Conservation (phyloP, 495 filamentous ascomycete species). For the Xylaria palmicola region DNA sequence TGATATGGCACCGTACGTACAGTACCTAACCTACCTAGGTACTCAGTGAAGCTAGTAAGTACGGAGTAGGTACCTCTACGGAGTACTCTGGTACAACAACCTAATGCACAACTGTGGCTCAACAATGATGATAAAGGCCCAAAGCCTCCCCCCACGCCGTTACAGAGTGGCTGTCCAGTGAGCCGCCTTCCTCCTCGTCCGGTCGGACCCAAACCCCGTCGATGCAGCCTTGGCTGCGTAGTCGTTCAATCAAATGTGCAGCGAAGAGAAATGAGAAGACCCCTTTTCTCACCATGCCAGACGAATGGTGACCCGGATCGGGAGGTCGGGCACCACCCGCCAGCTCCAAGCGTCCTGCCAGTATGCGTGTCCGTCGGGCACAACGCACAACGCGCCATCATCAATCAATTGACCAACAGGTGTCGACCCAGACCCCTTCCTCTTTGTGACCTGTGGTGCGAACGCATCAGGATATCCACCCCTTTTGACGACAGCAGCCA, state of each 20-base stretch:
- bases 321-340: conserved; percentile 4
- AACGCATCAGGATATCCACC: background rate
- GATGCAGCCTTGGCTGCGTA: background rate
- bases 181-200: background rate
- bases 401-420: conserved; percentile 9
- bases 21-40: too few species aligned
- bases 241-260: conserved; percentile 2
- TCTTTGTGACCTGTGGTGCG: background rate
- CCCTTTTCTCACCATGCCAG: background rate
- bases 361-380: conserved; percentile 8
- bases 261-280: background rate
- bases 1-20: too few species aligned
- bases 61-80: too few species aligned
- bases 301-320: background rate
- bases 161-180: background rate
- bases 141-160: background rate
- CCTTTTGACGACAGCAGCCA: background rate
- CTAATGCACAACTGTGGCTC: too few species aligned
- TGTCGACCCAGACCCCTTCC: background rate
- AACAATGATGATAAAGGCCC: too few species aligned
- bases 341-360: background rate
- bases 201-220: background rate
- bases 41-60: too few species aligned
- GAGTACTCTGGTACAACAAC: too few species aligned
- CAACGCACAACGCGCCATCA: background rate